Evolutionary conservation across 257 asterid genomes (phyloP).

Genomic region (Hygrophila difformis): DNA sequence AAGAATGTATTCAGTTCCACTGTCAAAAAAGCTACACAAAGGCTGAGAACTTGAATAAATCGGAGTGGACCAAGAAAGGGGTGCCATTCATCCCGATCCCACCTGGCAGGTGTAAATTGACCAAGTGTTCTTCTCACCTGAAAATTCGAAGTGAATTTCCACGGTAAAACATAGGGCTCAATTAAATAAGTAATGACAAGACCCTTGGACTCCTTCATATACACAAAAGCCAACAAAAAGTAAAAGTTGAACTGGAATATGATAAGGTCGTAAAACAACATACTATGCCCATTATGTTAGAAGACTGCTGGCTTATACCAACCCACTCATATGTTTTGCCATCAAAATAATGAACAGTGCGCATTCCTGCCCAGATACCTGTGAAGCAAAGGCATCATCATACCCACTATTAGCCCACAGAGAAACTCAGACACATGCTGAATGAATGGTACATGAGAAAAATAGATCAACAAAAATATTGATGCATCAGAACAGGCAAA

Average conservation of each 20-base stretch:
- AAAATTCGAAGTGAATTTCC: slow-evolving; percentile 5
- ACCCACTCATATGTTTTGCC: slow-evolving; percentile 96
- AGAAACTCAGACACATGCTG: too few relatives aligned
- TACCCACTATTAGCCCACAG: too few relatives aligned
- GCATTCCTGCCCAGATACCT: slow-evolving; percentile 99
- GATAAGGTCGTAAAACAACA: slow-evolving; percentile 11
- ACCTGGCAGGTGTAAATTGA: slow-evolving; percentile 86
- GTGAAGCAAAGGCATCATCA: slow-evolving; percentile 16
- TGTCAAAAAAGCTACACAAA: slow-evolving; percentile 67
- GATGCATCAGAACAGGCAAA: slow-evolving; percentile 13
- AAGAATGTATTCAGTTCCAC: slow-evolving; percentile 92
- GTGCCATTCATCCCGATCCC: slow-evolving; percentile 99
- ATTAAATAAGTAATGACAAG: background rate
- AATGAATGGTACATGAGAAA: too few relatives aligned
- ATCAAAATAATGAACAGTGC: slow-evolving; percentile 80
- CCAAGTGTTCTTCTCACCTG: slow-evolving; percentile 82
- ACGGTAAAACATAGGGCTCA: background rate
- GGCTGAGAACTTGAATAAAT: slow-evolving; percentile 75
- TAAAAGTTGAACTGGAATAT: background rate
- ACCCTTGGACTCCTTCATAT: background rate
- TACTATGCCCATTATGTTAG: slow-evolving; percentile 90
- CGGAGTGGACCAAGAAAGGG: slow-evolving; percentile 94
- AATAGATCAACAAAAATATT: background rate
- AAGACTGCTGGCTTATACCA: slow-evolving; percentile 93
- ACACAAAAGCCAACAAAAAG: background rate